Conservation (phyloP, 495 filamentous ascomycete genomes). For the Hyaloscypha variabilis region DNA sequence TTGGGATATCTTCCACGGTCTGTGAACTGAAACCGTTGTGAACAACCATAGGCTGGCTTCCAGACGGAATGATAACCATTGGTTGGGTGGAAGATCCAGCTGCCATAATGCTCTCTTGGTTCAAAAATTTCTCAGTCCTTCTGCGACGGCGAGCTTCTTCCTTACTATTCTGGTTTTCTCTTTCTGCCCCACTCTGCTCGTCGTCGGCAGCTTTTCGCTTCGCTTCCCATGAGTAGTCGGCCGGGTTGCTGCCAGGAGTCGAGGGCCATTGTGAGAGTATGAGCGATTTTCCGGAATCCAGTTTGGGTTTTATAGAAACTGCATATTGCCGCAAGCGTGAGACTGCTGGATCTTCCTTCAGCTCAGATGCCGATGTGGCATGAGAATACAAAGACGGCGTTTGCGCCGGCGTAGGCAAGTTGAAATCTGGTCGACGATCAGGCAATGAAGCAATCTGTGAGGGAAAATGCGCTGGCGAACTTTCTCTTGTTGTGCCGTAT, state of each 20-base stretch:
- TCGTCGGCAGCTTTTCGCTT: constrained; percentile 1
- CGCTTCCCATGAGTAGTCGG: constrained; percentile 25
- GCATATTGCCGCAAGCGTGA: constrained; percentile 30
- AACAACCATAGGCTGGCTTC: constrained; percentile 26
- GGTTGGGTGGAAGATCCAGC: neutral
- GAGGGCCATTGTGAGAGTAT: constrained; percentile 31
- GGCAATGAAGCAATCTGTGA: constrained; percentile 12
- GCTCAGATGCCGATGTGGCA: constrained; percentile 20
- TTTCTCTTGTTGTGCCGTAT: constrained; percentile 13
- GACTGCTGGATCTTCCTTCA: constrained; percentile 27
- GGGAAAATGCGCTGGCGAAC: constrained; percentile 14
- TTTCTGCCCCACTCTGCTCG: constrained; percentile 16
- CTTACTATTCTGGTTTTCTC: constrained; percentile 4
- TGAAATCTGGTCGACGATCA: constrained; percentile 5
- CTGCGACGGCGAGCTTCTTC: constrained; percentile 16
- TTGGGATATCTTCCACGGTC: constrained; percentile 28
- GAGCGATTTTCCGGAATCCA: constrained; percentile 16
- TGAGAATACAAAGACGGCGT: constrained; percentile 28
- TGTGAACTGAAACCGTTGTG: constrained; percentile 27
- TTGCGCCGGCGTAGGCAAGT: constrained; percentile 21
- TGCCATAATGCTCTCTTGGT: constrained; percentile 1
- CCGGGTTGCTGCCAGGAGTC: constrained; percentile 27
- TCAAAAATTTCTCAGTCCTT: constrained; percentile 26
- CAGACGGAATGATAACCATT: constrained; percentile 12
- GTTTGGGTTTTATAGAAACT: constrained; percentile 24